A percentile compares a stretch with the other conserved stretches of the same genome.
These are phyloP conservation scores for Glycine latifolia DNA, from an alignment of 306 rosid genomes.

Conservation along the genomic window DNA sequence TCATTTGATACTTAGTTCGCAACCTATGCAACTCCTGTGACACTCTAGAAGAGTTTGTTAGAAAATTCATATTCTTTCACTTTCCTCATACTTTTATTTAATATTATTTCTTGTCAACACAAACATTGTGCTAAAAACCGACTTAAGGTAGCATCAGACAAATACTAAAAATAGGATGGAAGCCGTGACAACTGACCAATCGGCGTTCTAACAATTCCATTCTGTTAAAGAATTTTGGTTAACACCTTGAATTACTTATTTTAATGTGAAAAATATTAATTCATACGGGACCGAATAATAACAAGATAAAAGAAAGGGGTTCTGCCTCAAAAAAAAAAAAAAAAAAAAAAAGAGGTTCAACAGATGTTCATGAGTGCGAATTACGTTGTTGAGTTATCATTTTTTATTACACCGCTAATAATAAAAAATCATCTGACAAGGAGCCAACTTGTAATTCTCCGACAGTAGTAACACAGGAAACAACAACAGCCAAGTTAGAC, in stretches of 20 bases:
- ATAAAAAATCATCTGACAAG: background rate
- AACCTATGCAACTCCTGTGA: background rate
- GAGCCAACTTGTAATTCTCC: constrained; percentile 20
- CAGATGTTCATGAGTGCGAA: background rate
- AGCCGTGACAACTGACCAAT: background rate
- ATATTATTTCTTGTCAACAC: background rate
- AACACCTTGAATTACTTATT: too few relatives aligned
- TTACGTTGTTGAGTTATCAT: background rate
- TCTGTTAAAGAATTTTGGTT: too few relatives aligned
- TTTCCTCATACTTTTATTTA: background rate
- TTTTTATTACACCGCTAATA: constrained; percentile 24
- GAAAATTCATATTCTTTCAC: background rate
- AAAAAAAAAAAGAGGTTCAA: background rate
- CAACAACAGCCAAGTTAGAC: constrained; percentile 19
- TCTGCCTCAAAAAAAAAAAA: too few relatives aligned
- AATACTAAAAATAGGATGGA: too few relatives aligned
- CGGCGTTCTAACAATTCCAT: too few relatives aligned
- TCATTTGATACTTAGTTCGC: background rate
- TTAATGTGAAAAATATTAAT: background rate
- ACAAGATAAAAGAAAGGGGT: background rate
- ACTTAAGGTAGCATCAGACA: too few relatives aligned
- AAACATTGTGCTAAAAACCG: too few relatives aligned
- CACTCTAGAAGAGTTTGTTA: background rate
- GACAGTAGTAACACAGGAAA: constrained; percentile 5
- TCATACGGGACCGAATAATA: background rate